These are phyloP conservation scores for Penicillium sp. DNA, from an alignment of 2,329 filamentous ascomycete species.

Conservation along the genomic window DNA sequence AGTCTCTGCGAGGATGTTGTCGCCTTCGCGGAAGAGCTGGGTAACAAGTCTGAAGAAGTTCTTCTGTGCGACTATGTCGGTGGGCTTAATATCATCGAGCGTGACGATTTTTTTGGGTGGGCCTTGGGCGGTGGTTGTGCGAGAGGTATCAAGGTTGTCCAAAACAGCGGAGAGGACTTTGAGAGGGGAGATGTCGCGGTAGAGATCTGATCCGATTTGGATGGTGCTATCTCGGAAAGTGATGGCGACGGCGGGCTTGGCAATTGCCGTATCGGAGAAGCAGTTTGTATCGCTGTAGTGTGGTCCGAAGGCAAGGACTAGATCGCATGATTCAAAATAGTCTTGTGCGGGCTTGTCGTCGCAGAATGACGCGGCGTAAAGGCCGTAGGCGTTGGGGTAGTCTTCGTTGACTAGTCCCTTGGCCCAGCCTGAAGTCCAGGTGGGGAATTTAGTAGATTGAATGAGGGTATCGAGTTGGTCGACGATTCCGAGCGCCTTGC, in stretches of 20 bases:
- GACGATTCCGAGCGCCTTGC: slow-evolving; percentile 43
- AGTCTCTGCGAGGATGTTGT: slow-evolving; percentile 59
- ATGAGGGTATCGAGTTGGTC: slow-evolving; percentile 47
- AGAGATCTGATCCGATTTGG: slow-evolving; percentile 74
- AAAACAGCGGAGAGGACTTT: slow-evolving; percentile 73
- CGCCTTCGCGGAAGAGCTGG: slow-evolving; percentile 51
- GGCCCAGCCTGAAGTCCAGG: slow-evolving; percentile 49
- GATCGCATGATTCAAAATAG: slow-evolving; percentile 41
- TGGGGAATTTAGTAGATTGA: slow-evolving; percentile 47
- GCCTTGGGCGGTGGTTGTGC: slow-evolving; percentile 52
- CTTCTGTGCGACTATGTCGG: slow-evolving; percentile 47
- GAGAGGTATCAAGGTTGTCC: slow-evolving; percentile 57
- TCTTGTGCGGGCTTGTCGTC: slow-evolving; percentile 34
- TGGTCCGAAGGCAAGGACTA: slow-evolving; percentile 38
- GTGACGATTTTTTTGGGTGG: slow-evolving; percentile 17
- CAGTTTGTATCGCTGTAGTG: slow-evolving; percentile 48
- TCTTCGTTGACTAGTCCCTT: slow-evolving; percentile 54
- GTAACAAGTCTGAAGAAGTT: slow-evolving; percentile 51
- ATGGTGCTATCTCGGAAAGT: slow-evolving; percentile 75
- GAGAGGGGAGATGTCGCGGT: slow-evolving; percentile 74
- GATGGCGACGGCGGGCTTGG: slow-evolving; percentile 74
- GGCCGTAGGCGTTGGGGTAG: slow-evolving; percentile 49
- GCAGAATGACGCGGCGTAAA: slow-evolving; percentile 49
- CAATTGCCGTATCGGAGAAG: slow-evolving; percentile 76
- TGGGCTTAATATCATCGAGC: slow-evolving; percentile 43